These are phyloP conservation scores for Viridothelium virens DNA, from an alignment of 495 filamentous ascomycete genomes.

Conservation along the genomic window DNA sequence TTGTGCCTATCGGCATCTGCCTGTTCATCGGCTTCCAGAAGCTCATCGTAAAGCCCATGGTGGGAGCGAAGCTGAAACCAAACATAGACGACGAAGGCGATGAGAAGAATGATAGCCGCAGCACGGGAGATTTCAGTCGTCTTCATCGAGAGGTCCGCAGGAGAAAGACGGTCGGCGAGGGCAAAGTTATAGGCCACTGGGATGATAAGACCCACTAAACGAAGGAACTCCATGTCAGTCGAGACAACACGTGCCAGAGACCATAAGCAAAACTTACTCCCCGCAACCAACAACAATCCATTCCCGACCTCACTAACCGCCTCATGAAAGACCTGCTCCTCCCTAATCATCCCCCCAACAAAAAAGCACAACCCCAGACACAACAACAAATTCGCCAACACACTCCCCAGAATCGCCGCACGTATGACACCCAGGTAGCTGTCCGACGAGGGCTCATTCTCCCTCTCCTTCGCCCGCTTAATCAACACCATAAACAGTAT, in stretches of 20 bases:
- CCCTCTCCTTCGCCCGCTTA: conserved; percentile 13
- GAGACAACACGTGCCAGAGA: background rate
- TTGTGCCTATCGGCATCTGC: conserved; percentile 61
- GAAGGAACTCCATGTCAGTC: background rate
- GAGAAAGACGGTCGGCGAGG: conserved; percentile 39
- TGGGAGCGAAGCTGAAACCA: conserved; percentile 79
- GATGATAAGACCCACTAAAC: conserved; percentile 61
- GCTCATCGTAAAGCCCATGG: conserved; percentile 66
- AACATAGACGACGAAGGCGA: conserved; percentile 68
- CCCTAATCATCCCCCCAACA: conserved; percentile 25
- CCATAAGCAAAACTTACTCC: conserved; percentile 23
- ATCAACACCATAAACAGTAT: conserved; percentile 28
- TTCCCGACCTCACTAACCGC: conserved; percentile 32
- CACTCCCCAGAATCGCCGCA: conserved; percentile 73
- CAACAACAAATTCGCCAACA: conserved; percentile 62
- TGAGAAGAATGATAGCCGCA: conserved; percentile 66
- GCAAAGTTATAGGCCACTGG: conserved; percentile 70
- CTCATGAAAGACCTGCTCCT: conserved; percentile 27
- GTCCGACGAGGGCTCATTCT: background rate
- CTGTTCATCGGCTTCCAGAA: conserved; percentile 63
- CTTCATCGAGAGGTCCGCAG: conserved; percentile 38
- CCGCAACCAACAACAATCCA: conserved; percentile 69
- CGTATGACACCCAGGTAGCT: conserved; percentile 55
- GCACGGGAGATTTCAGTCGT: conserved; percentile 64
- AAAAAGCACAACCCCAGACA: conserved; percentile 53